These are phyloP conservation scores for Rhodosorus marinus DNA, from an alignment of 23 red algal species.

Conservation along the genomic window DNA sequence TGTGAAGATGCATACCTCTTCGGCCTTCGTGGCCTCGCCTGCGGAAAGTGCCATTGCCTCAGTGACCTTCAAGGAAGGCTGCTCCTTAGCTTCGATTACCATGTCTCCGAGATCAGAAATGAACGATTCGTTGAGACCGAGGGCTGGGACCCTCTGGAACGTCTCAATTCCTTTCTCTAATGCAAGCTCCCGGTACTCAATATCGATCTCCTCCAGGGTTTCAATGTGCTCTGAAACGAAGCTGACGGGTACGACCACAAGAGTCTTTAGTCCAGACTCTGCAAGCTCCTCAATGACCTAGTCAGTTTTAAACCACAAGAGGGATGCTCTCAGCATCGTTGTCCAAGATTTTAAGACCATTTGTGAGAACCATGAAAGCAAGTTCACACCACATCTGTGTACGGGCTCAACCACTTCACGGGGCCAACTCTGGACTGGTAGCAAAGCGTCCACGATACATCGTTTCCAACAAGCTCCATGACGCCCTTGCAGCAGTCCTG, in stretches of 20 bases:
- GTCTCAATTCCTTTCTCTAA: neutral
- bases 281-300: neutral
- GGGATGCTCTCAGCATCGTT: too few relatives aligned
- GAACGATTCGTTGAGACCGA: neutral
- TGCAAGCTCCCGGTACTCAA: neutral
- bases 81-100: neutral
- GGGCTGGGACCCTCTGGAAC: neutral
- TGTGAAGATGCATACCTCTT: too few relatives aligned
- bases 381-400: neutral
- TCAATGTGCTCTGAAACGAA: slow-evolving; percentile 1
- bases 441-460: neutral
- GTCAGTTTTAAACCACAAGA: too few relatives aligned
- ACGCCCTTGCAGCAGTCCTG: neutral
- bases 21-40: too few relatives aligned
- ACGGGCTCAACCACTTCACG: neutral
- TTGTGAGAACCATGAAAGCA: too few relatives aligned
- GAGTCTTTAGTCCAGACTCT: neutral
- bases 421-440: neutral
- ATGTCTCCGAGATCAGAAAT: neutral
- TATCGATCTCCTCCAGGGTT: slow-evolving; percentile 1
- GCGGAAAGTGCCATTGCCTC: neutral
- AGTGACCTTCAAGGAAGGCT: neutral
- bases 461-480: neutral
- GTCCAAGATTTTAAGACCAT: too few relatives aligned
- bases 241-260: neutral